phyloP scores from a whole-genome alignment of 176 grass and related monocot species.

The Eleusine indica region DNA sequence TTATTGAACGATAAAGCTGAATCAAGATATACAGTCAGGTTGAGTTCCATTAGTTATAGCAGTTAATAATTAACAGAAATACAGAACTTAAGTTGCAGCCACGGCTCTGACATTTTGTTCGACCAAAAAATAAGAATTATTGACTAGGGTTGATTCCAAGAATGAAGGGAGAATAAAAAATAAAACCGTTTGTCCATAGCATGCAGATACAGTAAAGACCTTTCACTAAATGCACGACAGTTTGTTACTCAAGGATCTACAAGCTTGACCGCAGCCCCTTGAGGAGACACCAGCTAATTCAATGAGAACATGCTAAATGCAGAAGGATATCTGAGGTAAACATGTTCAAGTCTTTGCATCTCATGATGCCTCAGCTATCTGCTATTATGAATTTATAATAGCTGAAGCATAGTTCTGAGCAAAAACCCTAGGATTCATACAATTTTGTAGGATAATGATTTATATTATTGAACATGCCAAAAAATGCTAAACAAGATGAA shows the following conservation, averaged over 20 bases:
- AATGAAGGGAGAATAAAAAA: background rate
- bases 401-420: background rate
- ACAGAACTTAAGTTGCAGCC: background rate
- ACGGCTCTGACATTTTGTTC: background rate
- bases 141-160: background rate
- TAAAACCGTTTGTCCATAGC: background rate
- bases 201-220: background rate
- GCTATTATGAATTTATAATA: background rate
- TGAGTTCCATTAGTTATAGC: background rate
- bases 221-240: background rate
- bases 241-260: background rate
- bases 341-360: background rate
- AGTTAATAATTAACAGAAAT: background rate
- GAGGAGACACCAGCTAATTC: slow-evolving; percentile 3
- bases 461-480: background rate
- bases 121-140: background rate
- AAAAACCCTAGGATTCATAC: background rate
- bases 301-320: background rate
- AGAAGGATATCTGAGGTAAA: background rate
- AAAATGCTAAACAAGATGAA: background rate
- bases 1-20: background rate
- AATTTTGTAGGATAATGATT: background rate
- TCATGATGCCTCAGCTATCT: background rate
- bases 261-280: background rate
- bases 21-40: background rate